Evolutionary conservation across 2,329 filamentous ascomycete genomes (phyloP).

Genomic region (Paracamarosporium sp.): DNA sequence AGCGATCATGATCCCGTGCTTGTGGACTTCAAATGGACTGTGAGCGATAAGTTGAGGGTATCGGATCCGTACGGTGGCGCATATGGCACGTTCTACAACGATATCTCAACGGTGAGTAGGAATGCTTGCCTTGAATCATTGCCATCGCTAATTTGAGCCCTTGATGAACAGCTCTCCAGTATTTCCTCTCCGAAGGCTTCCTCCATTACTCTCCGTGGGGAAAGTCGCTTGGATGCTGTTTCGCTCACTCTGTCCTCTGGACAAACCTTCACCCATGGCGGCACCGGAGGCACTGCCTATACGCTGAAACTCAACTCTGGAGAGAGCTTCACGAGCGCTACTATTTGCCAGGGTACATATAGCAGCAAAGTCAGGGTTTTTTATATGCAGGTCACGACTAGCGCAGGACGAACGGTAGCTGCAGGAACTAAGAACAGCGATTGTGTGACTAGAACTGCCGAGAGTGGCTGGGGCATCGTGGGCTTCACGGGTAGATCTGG

Average conservation of each 20-base stretch:
- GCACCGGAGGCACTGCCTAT: conserved; percentile 55
- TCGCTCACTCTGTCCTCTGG: conserved; percentile 58
- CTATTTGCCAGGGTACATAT: conserved; percentile 60
- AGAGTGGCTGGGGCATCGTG: conserved; percentile 59
- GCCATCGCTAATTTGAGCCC: neutral
- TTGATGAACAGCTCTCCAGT: neutral
- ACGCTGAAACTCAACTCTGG: conserved; percentile 53
- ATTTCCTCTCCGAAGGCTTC: conserved; percentile 43
- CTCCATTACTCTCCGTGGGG: conserved; percentile 56
- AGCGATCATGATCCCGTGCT: conserved; percentile 70
- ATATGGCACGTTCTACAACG: conserved; percentile 63
- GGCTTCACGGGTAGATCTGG: conserved; percentile 61
- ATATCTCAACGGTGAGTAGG: conserved; percentile 39
- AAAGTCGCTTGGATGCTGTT: conserved; percentile 59
- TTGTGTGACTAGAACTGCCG: conserved; percentile 57
- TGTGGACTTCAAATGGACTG: conserved; percentile 54
- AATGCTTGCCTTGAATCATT: neutral
- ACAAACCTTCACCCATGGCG: conserved; percentile 60
- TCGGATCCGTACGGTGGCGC: conserved; percentile 58
- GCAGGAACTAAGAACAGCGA: conserved; percentile 55
- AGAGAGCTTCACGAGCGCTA: conserved; percentile 59
- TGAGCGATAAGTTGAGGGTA: conserved; percentile 51
- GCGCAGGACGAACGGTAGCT: conserved; percentile 54
- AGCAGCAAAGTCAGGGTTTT: conserved; percentile 59
- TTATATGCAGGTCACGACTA: conserved; percentile 62